Evolutionary conservation across 352 stramenopile species (phyloP), one percentile per base, ranked within the genome.

Genomic region (Blastocystis sp.): DNA sequence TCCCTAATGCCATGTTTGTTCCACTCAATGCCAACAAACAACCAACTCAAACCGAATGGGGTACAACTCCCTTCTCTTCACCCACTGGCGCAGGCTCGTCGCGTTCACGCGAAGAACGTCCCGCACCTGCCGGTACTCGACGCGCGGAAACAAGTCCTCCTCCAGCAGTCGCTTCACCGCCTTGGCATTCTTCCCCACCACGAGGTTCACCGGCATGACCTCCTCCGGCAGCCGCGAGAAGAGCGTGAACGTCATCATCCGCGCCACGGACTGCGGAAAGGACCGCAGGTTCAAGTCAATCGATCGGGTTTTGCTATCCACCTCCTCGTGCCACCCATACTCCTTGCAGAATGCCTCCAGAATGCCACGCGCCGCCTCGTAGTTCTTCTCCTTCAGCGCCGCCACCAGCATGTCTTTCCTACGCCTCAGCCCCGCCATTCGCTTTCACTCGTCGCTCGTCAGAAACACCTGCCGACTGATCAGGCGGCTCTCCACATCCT

Each of bases 311-410:
- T 84, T 43, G 17, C 34, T 17, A 7, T 52, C 48, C n/a, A 60
- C 66, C 34, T 48, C n/a, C 56, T 84, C 74, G 3, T 70, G 19
- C 7, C 34, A 23, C 3, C 28, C 53, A 48, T 84, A 84, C 21
- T 67, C 5, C 19, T 69, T 28, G 41, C 74, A 69, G n/a, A 69
- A 84, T 48, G 65, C 74, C 23, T 84, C 48, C 53, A 84, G 67
- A n/a, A 84, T 14, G n/a, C 34, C 53, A 7, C 65, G 21, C 40
- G 74, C 74, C 41, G 67, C 34, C 28, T 69, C 40, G 45, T 84
- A 84, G 9, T 84, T 53, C 38, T 56, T 53, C 28, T 84, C 74
- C 34, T 84, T 84, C 52, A 84, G 38, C 23, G 9, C 38, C 45
- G 74, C 74, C 4, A 21, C 28, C 38, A 84, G 10, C 11, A 67